Evolutionary conservation across 805 yeast species (phyloP).

Genomic region (Zygosaccharomyces rouxii): DNA sequence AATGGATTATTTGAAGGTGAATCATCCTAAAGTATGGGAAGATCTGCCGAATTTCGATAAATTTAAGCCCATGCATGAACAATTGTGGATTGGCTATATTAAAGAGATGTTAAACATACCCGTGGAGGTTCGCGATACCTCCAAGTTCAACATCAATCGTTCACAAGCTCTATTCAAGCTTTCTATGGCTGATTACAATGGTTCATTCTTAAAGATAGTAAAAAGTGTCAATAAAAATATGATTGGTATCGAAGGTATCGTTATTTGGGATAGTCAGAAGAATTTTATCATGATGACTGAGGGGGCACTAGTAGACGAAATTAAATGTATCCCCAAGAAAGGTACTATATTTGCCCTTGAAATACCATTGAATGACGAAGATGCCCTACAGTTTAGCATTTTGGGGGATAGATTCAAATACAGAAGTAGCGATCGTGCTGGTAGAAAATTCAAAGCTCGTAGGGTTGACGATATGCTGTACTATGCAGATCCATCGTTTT

Average conservation of each 20-base stretch:
- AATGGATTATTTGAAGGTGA: slow-evolving; percentile 22
- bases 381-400: slow-evolving; percentile 53
- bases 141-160: slow-evolving; percentile 23
- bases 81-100: slow-evolving; percentile 73
- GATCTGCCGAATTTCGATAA: slow-evolving; percentile 43
- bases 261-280: slow-evolving; percentile 78
- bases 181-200: slow-evolving; percentile 76
- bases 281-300: slow-evolving; percentile 52
- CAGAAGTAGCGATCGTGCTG: slow-evolving; percentile 75
- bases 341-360: slow-evolving; percentile 59
- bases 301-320: slow-evolving; percentile 51
- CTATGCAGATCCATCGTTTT: slow-evolving; percentile 18
- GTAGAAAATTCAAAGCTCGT: slow-evolving; percentile 78
- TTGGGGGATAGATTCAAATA: slow-evolving; percentile 76
- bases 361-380: slow-evolving; percentile 38
- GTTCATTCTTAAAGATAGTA: slow-evolving; percentile 58
- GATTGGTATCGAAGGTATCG: slow-evolving; percentile 67
- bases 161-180: slow-evolving; percentile 48
- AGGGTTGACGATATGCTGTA: slow-evolving; percentile 55
- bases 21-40: slow-evolving; percentile 18
- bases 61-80: slow-evolving; percentile 47
- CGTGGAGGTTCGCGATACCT: slow-evolving; percentile 10
- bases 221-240: slow-evolving; percentile 52
- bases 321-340: slow-evolving; percentile 61
- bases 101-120: slow-evolving; percentile 47